These are phyloP conservation scores for Globisporangium radiosum DNA, from an alignment of 352 stramenopile species.

Conservation along the genomic window DNA sequence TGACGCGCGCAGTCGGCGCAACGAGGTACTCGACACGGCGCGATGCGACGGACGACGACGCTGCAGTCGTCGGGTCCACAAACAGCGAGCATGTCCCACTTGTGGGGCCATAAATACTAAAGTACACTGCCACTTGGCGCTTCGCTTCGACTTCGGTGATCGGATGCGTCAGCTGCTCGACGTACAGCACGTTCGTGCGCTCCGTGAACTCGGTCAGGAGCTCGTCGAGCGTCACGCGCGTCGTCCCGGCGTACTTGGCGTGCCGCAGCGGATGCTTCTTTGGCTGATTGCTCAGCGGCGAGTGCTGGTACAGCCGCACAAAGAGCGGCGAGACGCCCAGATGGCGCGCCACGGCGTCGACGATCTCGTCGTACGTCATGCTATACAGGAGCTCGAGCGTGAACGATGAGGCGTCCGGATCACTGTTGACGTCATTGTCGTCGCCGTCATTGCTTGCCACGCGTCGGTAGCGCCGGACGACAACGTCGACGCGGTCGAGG, in stretches of 20 bases:
- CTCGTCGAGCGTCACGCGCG: conserved; percentile 59
- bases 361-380: conserved; percentile 69
- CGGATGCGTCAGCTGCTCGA: conserved; percentile 58
- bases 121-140: conserved; percentile 67
- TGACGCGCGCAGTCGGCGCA: conserved; percentile 36
- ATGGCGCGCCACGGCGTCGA: conserved; percentile 44
- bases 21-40: conserved; percentile 64
- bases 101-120: conserved; percentile 72
- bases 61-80: conserved; percentile 15
- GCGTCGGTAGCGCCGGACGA: conserved; percentile 49
- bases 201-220: conserved; percentile 70
- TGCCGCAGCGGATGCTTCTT: conserved; percentile 70
- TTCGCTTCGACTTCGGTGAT: conserved; percentile 86
- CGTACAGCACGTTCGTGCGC: conserved; percentile 62
- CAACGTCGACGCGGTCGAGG: conserved; percentile 72
- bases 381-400: conserved; percentile 52
- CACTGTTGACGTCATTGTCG: background rate
- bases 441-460: background rate
- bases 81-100: conserved; percentile 17
- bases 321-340: conserved; percentile 34
- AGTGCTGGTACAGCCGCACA: conserved; percentile 82
- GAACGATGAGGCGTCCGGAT: conserved; percentile 36
- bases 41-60: conserved; percentile 18
- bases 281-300: conserved; percentile 45
- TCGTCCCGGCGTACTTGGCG: conserved; percentile 46